Evolutionary conservation across 2,329 filamentous ascomycete genomes (phyloP).

Genomic region (Fusarium hainanense): DNA sequence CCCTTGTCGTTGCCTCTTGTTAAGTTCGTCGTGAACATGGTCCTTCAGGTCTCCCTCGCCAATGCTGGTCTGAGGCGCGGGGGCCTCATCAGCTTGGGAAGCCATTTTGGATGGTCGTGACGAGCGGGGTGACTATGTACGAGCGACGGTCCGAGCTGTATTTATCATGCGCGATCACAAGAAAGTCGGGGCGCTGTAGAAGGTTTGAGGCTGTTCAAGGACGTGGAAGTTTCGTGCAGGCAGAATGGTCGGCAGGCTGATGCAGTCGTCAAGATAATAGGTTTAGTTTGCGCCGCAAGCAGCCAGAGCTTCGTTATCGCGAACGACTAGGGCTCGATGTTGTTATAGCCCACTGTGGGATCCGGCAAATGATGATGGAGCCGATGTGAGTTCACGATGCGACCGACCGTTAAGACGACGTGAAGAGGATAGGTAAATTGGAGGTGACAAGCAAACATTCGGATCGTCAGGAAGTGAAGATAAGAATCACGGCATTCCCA

Average conservation of each 20-base stretch:
- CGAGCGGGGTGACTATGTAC: slow-evolving; percentile 21
- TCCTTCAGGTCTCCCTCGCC: slow-evolving; percentile 53
- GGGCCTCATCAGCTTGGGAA: slow-evolving; percentile 33
- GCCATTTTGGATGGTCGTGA: slow-evolving; percentile 34
- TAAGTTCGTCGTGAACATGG: slow-evolving; percentile 57
- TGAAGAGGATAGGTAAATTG: slow-evolving; percentile 10
- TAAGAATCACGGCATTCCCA: slow-evolving; percentile 37
- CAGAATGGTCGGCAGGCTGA: slow-evolving; percentile 6
- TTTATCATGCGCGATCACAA: not conserved
- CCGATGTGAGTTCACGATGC: not conserved
- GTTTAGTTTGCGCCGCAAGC: slow-evolving; percentile 38
- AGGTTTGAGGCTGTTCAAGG: not conserved
- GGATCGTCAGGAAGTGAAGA: slow-evolving; percentile 34
- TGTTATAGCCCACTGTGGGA: slow-evolving; percentile 15
- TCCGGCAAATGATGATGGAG: slow-evolving; percentile 4
- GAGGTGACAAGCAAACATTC: slow-evolving; percentile 23
- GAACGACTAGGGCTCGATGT: slow-evolving; percentile 24
- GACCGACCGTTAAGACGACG: not conserved
- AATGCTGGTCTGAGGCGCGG: slow-evolving; percentile 36
- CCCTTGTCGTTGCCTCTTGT: slow-evolving; percentile 57
- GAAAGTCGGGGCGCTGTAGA: not conserved
- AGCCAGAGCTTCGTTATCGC: slow-evolving; percentile 29
- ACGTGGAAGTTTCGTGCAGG: not conserved
- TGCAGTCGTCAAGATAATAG: slow-evolving; percentile 21
- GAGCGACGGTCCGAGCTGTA: not conserved